Conservation (phyloP, 768 basidiomycete genomes). For the Megacollybia marginata region DNA sequence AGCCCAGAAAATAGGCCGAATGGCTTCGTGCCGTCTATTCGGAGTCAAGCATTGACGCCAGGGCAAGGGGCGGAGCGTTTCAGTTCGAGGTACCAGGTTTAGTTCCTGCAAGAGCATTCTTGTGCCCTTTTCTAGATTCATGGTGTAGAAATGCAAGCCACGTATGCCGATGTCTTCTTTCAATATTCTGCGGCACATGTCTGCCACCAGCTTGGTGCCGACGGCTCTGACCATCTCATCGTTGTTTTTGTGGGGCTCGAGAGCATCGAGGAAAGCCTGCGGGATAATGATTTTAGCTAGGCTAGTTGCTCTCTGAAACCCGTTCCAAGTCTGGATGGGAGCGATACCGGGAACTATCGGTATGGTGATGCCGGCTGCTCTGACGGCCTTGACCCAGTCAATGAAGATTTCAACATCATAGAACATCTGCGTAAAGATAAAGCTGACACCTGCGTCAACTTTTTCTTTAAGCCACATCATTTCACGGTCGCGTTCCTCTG, state of each 20-base stretch:
- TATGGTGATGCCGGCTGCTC: constrained; percentile 79
- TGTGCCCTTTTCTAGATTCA: constrained; percentile 95
- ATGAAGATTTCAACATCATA: constrained; percentile 91
- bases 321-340: constrained; percentile 95
- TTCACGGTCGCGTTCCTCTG: constrained; percentile 69
- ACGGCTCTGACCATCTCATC: constrained; percentile 90
- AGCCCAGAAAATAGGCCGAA: constrained; percentile 98
- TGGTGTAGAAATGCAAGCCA: constrained; percentile 93
- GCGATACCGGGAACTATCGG: constrained; percentile 93
- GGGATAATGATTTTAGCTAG: constrained; percentile 79
- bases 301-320: constrained; percentile 77
- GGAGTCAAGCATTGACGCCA: constrained; percentile 99
- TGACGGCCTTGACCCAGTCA: constrained; percentile 78
- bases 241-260: constrained; percentile 85
- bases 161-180: constrained; percentile 73
- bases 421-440: constrained; percentile 99
- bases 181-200: constrained; percentile 88
- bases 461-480: constrained; percentile 86
- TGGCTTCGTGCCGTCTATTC: constrained; percentile 82
- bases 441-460: constrained; percentile 80
- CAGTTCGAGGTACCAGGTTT: constrained; percentile 77
- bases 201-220: constrained; percentile 90
- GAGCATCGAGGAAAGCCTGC: constrained; percentile 58
- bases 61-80: constrained; percentile 90
- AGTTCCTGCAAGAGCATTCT: constrained; percentile 93